Conservation (phyloP, 305 asterid genomes). For the Fraxinus floribunda region DNA sequence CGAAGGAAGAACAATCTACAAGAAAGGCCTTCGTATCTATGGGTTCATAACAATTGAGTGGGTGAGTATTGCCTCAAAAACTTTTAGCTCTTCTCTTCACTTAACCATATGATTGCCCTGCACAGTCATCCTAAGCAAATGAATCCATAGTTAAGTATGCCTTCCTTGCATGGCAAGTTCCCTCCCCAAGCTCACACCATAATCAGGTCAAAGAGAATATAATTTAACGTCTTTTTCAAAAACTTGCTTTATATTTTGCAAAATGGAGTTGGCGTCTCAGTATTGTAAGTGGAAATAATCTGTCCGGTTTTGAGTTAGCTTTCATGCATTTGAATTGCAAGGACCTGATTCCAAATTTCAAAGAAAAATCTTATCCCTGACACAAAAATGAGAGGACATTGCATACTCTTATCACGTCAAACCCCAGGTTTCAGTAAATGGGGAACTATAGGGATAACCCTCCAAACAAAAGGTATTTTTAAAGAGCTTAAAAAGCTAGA, state of each 20-base stretch:
- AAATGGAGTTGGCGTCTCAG: background rate
- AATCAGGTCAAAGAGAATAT: background rate
- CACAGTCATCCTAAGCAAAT: background rate
- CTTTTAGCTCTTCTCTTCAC: background rate
- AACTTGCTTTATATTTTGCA: background rate
- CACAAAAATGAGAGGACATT: background rate
- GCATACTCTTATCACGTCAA: background rate
- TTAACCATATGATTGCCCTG: background rate
- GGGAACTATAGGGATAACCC: background rate
- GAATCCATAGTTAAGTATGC: background rate
- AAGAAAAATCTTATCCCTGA: background rate
- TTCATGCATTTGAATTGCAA: background rate
- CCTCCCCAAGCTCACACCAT: background rate
- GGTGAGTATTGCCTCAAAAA: background rate
- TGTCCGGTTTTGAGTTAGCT: background rate
- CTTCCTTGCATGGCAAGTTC: background rate
- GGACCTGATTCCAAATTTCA: background rate
- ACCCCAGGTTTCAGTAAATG: background rate
- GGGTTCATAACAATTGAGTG: background rate
- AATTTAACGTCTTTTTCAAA: background rate
- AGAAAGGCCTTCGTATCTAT: background rate
- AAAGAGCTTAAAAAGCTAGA: background rate
- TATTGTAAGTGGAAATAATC: background rate
- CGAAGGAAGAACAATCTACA: background rate
- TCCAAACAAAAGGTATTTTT: background rate